A percentile compares a stretch with the other conserved stretches of the same genome.
Conservation (phyloP, 257 asterid species). For the Linderniella brevidens region DNA sequence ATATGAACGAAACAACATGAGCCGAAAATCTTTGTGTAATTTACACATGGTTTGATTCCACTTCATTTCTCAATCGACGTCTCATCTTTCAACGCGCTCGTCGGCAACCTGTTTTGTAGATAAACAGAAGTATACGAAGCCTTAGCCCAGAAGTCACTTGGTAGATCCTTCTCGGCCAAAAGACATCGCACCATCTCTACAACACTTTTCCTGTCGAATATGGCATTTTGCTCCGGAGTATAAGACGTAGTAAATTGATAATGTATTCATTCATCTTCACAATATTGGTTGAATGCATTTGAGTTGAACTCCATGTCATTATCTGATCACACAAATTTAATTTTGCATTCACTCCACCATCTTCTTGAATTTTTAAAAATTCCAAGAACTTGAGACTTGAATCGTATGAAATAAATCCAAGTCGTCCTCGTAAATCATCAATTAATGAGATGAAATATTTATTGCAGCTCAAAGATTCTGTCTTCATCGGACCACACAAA, state of each 20-base stretch:
- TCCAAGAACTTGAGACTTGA: background rate
- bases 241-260: background rate
- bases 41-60: background rate
- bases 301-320: background rate
- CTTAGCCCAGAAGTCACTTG: too few species aligned
- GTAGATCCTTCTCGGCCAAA: too few species aligned
- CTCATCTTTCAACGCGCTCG: too few species aligned
- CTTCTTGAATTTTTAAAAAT: background rate
- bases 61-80: too few species aligned
- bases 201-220: too few species aligned
- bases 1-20: too few species aligned
- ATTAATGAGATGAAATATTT: background rate
- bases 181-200: too few species aligned
- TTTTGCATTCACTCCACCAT: too few species aligned
- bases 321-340: background rate
- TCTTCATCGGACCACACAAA: constrained; percentile 2
- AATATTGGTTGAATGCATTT: constrained; percentile 3
- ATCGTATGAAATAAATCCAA: background rate
- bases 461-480: background rate
- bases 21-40: too few species aligned
- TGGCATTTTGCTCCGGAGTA: background rate
- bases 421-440: constrained; percentile 1
- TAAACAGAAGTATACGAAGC: too few species aligned
- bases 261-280: background rate
- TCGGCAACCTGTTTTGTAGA: too few species aligned